These are phyloP conservation scores for Larix kaempferi DNA, from an alignment of 75 land plant genomes.

Conservation along the genomic window DNA sequence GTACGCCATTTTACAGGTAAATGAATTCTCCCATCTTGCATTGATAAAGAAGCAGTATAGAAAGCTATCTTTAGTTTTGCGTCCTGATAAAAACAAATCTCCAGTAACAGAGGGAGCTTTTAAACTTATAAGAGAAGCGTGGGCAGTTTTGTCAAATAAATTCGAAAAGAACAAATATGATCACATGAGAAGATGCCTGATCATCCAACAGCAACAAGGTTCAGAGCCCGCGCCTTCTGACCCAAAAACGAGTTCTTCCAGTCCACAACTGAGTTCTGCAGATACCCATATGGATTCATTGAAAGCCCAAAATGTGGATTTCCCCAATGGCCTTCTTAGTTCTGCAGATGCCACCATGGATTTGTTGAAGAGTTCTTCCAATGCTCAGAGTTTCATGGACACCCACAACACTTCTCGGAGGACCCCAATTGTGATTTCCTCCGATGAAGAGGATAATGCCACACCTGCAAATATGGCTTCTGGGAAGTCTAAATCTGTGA, in stretches of 20 bases:
- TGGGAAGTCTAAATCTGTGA: not conserved
- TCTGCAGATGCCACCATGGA: too few species aligned
- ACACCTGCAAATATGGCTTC: not conserved
- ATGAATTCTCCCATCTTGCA: not conserved
- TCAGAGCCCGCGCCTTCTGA: too few species aligned
- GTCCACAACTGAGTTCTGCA: too few species aligned
- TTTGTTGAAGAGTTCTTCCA: too few species aligned
- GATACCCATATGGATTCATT: too few species aligned
- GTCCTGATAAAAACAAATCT: constrained; percentile 9
- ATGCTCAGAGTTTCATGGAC: not conserved
- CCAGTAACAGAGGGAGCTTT: constrained; percentile 6
- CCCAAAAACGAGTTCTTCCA: too few species aligned
- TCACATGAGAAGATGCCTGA: too few species aligned
- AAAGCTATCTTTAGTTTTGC: constrained; percentile 1
- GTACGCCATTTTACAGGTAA: constrained; percentile 22
- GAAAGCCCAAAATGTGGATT: too few species aligned
- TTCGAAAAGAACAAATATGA: not conserved
- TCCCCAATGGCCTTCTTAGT: too few species aligned
- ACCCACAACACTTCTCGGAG: not conserved
- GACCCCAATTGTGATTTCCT: not conserved
- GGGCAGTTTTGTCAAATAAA: not conserved
- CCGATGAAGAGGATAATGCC: not conserved
- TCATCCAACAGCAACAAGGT: too few species aligned
- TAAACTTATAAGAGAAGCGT: constrained; percentile 9
- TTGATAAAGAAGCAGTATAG: constrained; percentile 3